Percentiles rank a stretch among this genome's conserved stretches.
These are phyloP conservation scores for Neurospora crassa DNA, from an alignment of 2,329 filamentous ascomycete species.

Conservation along the genomic window DNA sequence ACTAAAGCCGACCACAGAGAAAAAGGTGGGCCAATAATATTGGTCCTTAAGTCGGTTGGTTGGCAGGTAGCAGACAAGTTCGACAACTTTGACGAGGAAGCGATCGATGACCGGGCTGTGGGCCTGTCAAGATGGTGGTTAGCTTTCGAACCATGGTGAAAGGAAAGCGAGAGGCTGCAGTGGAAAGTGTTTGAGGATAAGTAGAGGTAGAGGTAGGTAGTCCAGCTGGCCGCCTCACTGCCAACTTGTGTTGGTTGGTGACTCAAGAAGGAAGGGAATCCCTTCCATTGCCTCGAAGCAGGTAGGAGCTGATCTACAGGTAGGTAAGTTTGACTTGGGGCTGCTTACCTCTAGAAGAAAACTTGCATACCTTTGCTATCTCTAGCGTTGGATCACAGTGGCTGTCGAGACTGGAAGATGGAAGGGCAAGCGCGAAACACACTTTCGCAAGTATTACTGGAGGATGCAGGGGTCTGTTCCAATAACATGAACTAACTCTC, in stretches of 20 bases:
- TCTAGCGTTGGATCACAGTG: constrained; percentile 4
- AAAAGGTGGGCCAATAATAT: not conserved
- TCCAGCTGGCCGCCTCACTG: not conserved
- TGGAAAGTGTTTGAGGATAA: not conserved
- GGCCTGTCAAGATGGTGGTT: not conserved
- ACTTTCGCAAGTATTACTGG: constrained; percentile 3
- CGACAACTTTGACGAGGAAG: not conserved
- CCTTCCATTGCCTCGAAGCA: not conserved
- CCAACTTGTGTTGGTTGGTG: not conserved
- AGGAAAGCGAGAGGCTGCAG: not conserved
- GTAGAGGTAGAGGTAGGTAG: not conserved
- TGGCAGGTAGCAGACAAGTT: not conserved
- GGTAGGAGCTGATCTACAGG: not conserved
- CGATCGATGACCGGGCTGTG: not conserved
- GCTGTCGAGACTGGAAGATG: not conserved
- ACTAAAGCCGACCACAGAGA: not conserved
- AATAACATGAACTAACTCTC: not conserved
- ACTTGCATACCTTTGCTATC: not conserved
- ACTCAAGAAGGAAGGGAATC: not conserved
- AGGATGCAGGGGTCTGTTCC: not conserved
- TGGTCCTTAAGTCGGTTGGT: not conserved
- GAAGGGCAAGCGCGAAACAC: constrained; percentile 9
- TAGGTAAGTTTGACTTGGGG: not conserved
- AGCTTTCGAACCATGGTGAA: not conserved
- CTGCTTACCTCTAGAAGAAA: not conserved